Conservation (phyloP, 495 filamentous ascomycete genomes). For the Chaetomium cochliodes region DNA sequence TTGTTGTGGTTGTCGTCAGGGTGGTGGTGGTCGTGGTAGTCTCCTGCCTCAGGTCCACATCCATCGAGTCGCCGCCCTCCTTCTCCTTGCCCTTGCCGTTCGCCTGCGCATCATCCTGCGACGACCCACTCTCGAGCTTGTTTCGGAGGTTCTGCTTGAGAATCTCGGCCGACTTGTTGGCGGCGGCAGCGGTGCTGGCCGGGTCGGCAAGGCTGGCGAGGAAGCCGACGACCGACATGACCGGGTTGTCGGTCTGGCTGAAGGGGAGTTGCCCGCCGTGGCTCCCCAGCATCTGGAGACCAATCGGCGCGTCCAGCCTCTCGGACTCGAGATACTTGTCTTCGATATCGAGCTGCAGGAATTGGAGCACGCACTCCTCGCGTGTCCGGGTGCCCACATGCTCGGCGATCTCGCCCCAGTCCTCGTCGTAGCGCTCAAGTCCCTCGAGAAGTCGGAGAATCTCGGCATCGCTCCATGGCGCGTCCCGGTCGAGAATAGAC, state of each 20-base stretch:
- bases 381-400: constrained; percentile 88
- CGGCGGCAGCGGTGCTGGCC: constrained; percentile 81
- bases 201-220: constrained; percentile 86
- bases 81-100: constrained; percentile 56
- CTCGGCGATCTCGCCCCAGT: constrained; percentile 89
- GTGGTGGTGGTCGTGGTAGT: constrained; percentile 40
- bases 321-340: constrained; percentile 84
- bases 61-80: constrained; percentile 55
- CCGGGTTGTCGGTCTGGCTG: constrained; percentile 86
- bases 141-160: constrained; percentile 73
- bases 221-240: constrained; percentile 92
- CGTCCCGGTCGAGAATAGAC: constrained; percentile 70
- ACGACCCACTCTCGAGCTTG: constrained; percentile 67
- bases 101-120: constrained; percentile 30
- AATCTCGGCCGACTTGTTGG: constrained; percentile 77
- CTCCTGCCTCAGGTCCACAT: constrained; percentile 50
- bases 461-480: constrained; percentile 88
- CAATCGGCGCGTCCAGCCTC: constrained; percentile 55
- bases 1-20: constrained; percentile 45
- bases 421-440: constrained; percentile 86
- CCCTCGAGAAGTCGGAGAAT: constrained; percentile 81
- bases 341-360: constrained; percentile 87
- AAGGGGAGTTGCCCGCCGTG: constrained; percentile 77
- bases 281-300: constrained; percentile 60
- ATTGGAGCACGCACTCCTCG: constrained; percentile 95